phyloP scores from a whole-genome alignment of 371 early-diverging fungal species.

The Quaeritorhiza haematococci region DNA sequence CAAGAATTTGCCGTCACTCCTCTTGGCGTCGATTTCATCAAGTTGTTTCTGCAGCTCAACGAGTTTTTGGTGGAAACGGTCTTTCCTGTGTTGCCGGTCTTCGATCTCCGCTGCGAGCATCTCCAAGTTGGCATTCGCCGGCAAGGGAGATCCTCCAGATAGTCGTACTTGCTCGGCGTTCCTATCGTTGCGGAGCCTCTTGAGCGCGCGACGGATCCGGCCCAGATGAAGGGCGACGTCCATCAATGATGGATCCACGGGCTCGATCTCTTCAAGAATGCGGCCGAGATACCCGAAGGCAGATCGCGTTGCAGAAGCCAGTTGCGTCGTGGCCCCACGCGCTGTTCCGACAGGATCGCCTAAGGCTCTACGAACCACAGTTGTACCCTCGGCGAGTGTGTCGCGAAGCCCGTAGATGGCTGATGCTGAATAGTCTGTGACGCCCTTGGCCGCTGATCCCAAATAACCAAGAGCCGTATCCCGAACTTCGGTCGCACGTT shows the following conservation, averaged over 20 bases:
- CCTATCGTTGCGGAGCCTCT: conserved; percentile 3
- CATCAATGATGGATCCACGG: not conserved
- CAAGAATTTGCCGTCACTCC: conserved; percentile 10
- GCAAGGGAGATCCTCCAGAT: too few relatives aligned
- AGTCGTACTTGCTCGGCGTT: not conserved
- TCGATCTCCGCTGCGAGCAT: not conserved
- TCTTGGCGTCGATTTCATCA: not conserved
- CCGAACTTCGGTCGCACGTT: conserved; percentile 1
- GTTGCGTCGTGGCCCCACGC: not conserved
- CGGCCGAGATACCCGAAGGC: not conserved
- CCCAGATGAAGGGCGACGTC: not conserved
- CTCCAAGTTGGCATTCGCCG: not conserved
- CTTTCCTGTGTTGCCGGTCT: too few relatives aligned
- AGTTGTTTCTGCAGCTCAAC: not conserved
- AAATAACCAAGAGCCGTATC: not conserved
- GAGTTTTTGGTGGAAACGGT: too few relatives aligned
- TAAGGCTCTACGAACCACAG: not conserved
- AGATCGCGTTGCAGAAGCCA: not conserved
- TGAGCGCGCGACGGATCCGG: not conserved
- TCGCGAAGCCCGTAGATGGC: not conserved
- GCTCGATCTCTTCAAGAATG: not conserved
- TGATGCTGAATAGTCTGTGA: not conserved
- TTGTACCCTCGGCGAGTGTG: not conserved
- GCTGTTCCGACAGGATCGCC: not conserved
- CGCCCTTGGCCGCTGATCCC: not conserved